Conservation (phyloP, 2,329 filamentous ascomycete genomes). For the Sarocladiaceae sp. region DNA sequence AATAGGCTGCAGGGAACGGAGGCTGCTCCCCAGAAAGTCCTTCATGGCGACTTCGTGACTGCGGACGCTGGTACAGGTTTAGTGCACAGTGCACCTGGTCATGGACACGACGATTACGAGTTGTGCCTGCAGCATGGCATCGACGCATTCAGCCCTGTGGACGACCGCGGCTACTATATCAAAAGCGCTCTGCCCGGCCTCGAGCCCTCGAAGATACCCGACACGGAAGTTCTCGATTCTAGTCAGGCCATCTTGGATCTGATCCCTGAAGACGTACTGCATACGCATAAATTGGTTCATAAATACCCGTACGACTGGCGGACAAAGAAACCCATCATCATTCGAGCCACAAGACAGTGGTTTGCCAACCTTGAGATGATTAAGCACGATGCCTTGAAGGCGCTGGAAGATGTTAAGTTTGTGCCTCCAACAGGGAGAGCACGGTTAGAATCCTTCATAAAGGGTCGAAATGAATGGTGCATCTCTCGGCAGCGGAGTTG, state of each 20-base stretch:
- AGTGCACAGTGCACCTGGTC: conserved; percentile 91
- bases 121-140: conserved; percentile 67
- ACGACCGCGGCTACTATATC: conserved; percentile 76
- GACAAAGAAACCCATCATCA: conserved; percentile 85
- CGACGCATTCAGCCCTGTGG: conserved; percentile 72
- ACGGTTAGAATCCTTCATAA: conserved; percentile 78
- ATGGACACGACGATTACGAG: conserved; percentile 95
- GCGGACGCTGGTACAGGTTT: conserved; percentile 86
- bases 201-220: conserved; percentile 42
- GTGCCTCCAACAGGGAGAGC: conserved; percentile 67
- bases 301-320: conserved; percentile 99
- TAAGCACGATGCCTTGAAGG: conserved; percentile 63
- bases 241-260: conserved; percentile 63
- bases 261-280: conserved; percentile 59
- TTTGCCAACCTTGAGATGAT: conserved; percentile 88
- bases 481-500: conserved; percentile 93
- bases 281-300: conserved; percentile 67
- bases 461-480: conserved; percentile 90
- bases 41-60: conserved; percentile 85
- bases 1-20: conserved; percentile 60
- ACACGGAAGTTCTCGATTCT: conserved; percentile 38
- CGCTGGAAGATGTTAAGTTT: conserved; percentile 68
- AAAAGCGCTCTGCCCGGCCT: conserved; percentile 64
- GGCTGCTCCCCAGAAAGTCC: conserved; percentile 58
- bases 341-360: conserved; percentile 93